Evolutionary conservation across 140 eudicot genomes (phyloP).

Genomic region (Ambrosia hybrid): DNA sequence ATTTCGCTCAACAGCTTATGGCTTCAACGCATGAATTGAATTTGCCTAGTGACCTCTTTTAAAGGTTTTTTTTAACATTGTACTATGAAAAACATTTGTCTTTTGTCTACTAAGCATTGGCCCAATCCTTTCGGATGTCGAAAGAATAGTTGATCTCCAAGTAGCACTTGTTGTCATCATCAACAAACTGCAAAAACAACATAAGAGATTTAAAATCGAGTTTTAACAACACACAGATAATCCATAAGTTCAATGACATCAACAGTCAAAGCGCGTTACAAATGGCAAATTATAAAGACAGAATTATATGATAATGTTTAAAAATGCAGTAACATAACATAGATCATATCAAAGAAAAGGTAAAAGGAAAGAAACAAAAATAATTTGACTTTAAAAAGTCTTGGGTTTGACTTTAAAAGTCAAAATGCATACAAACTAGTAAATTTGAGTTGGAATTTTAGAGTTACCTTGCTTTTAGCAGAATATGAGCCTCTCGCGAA

Average conservation of each 20-base stretch:
- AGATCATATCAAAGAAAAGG: neutral
- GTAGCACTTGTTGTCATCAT: conserved; percentile 73
- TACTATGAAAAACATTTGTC: conserved; percentile 13
- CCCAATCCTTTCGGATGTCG: conserved; percentile 66
- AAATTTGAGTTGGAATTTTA: no score
- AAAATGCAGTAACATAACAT: no score
- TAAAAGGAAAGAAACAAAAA: neutral
- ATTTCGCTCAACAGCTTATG: conserved; percentile 32
- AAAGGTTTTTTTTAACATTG: conserved; percentile 15
- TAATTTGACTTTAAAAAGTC: neutral
- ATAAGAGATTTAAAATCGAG: neutral
- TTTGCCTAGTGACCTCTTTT: conserved; percentile 23
- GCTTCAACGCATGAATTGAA: conserved; percentile 32
- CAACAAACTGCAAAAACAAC: conserved; percentile 45
- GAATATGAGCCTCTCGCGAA: conserved; percentile 66
- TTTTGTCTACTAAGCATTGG: conserved; percentile 23
- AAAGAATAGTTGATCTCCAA: conserved; percentile 62
- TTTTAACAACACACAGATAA: neutral
- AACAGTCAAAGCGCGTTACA: neutral
- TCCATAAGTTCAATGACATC: no score
- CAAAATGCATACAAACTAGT: no score
- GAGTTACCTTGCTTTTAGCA: conserved; percentile 66
- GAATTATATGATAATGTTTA: no score
- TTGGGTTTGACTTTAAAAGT: conserved; percentile 21
- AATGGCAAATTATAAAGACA: no score